Evolutionary conservation across 1,284 basidiomycete species (phyloP).

Genomic region (Rhizoctonia solani): DNA sequence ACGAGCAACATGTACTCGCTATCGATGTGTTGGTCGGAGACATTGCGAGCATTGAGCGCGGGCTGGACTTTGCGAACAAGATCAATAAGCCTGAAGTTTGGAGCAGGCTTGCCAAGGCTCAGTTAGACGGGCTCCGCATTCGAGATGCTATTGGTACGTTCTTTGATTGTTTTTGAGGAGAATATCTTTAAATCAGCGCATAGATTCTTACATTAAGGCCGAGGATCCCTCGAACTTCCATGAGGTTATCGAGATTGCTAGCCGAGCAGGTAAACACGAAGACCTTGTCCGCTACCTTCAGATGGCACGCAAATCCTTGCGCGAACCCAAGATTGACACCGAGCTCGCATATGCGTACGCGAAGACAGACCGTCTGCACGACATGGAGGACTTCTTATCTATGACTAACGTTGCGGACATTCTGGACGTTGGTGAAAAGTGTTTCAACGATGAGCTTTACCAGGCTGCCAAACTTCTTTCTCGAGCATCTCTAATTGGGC

Average conservation of each 20-base stretch:
- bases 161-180: neutral
- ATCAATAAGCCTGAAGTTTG: conserved; percentile 97
- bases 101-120: conserved; percentile 98
- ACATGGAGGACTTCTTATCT: conserved; percentile 99
- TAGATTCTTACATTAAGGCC: conserved; percentile 99
- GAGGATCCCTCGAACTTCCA: conserved; percentile 94
- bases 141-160: conserved; percentile 91
- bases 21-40: conserved; percentile 99
- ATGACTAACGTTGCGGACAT: conserved; percentile 99
- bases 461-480: conserved; percentile 96
- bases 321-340: conserved; percentile 98
- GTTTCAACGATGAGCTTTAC: conserved; percentile 98
- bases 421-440: conserved; percentile 96
- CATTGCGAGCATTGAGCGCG: conserved; percentile 97
- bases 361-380: conserved; percentile 94
- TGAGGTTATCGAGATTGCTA: conserved; percentile 97
- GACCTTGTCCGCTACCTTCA: conserved; percentile 97
- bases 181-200: conserved; percentile 18
- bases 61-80: conserved; percentile 94
- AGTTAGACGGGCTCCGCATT: conserved; percentile 96
- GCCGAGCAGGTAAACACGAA: conserved; percentile 96
- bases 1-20: conserved; percentile 89
- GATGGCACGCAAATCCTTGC: conserved; percentile 98
- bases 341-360: conserved; percentile 96
- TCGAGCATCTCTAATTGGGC: conserved; percentile 99